Percentiles rank a stretch among this genome's conserved stretches.
phyloP scores from a whole-genome alignment of 208 protist genomes.

The Leishmania tropica region DNA sequence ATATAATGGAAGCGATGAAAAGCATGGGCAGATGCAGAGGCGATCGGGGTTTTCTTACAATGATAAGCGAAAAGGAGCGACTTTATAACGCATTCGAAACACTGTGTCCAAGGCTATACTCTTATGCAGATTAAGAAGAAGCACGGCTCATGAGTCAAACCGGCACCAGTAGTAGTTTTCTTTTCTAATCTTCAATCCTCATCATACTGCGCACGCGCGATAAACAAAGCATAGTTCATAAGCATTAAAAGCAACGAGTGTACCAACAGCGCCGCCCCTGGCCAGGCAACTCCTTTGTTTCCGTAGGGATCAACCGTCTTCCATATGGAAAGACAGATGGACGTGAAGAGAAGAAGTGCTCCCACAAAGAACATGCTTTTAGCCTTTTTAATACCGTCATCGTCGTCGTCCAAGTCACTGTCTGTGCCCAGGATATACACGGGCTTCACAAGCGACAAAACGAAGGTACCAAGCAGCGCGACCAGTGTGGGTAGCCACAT shows the following conservation, averaged over 20 bases:
- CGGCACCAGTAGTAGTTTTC: background rate
- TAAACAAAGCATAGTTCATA: slow-evolving; percentile 33
- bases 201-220: slow-evolving; percentile 16
- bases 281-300: slow-evolving; percentile 31
- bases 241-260: slow-evolving; percentile 48
- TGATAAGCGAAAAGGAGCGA: background rate
- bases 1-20: background rate
- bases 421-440: slow-evolving; percentile 25
- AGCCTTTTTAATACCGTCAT: slow-evolving; percentile 28
- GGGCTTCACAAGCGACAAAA: slow-evolving; percentile 56
- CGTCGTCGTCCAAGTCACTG: slow-evolving; percentile 37
- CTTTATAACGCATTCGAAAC: background rate
- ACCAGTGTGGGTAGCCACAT: slow-evolving; percentile 65
- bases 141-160: background rate
- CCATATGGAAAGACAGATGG: slow-evolving; percentile 57
- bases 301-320: slow-evolving; percentile 57
- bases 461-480: slow-evolving; percentile 48
- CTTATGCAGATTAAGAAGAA: background rate
- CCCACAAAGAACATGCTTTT: slow-evolving; percentile 66
- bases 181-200: slow-evolving; percentile 12
- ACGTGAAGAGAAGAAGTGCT: slow-evolving; percentile 50
- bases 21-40: background rate
- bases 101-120: background rate
- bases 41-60: background rate
- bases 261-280: slow-evolving; percentile 53